Conservation (phyloP, 2,329 filamentous ascomycete genomes). For the Escovopsis weberi region DNA sequence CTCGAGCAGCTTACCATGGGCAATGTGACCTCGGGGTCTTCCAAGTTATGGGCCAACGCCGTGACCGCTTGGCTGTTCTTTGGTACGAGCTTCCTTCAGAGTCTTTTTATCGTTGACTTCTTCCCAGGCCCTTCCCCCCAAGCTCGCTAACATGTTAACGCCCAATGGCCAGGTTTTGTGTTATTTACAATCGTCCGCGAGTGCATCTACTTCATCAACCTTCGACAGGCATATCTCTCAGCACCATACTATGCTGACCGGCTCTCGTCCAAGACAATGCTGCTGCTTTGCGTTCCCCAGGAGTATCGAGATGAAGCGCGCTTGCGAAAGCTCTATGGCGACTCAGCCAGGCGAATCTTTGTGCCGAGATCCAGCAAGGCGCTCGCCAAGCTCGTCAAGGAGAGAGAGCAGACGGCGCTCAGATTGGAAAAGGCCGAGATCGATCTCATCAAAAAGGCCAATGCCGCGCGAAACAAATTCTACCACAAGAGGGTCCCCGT, state of each 20-base stretch:
- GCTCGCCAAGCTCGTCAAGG: constrained; percentile 65
- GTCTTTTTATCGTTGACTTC: too few species aligned
- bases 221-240: constrained; percentile 83
- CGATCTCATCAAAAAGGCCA: constrained; percentile 66
- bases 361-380: constrained; percentile 63
- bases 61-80: constrained; percentile 69
- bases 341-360: constrained; percentile 73
- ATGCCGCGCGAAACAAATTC: constrained; percentile 51
- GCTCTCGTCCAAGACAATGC: constrained; percentile 77
- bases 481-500: constrained; percentile 3
- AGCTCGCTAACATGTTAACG: too few species aligned
- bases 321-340: constrained; percentile 67
- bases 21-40: constrained; percentile 51
- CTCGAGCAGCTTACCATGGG: constrained; percentile 68
- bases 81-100: constrained; percentile 10
- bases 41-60: constrained; percentile 67
- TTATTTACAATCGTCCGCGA: constrained; percentile 81
- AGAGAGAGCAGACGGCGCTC: constrained; percentile 66
- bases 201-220: constrained; percentile 79
- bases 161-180: constrained; percentile 50
- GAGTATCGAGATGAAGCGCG: constrained; percentile 64
- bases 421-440: constrained; percentile 79
- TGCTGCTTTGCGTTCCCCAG: constrained; percentile 74
- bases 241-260: constrained; percentile 73
- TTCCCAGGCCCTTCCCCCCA: too few species aligned